A percentile compares a stretch with the other conserved stretches of the same genome.
These are phyloP conservation scores for Cercospora canescens DNA, from an alignment of 2,329 filamentous ascomycete species.

Conservation along the genomic window DNA sequence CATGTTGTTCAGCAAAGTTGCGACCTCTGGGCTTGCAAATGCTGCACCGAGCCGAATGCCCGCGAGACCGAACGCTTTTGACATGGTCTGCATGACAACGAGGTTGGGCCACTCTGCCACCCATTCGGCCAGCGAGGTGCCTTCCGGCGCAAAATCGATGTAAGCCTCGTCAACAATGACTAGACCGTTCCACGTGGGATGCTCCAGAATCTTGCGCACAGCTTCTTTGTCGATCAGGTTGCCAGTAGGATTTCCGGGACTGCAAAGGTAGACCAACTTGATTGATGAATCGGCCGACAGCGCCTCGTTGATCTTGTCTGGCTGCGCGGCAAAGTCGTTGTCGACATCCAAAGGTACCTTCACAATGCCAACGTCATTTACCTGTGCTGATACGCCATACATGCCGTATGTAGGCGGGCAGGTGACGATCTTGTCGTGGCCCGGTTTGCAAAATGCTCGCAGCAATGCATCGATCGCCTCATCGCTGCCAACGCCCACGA, in stretches of 20 bases:
- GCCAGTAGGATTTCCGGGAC: constrained; percentile 91
- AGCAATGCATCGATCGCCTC: constrained; percentile 95
- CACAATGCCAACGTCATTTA: constrained; percentile 86
- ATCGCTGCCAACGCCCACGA: constrained; percentile 93
- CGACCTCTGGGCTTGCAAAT: constrained; percentile 75
- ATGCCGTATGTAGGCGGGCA: constrained; percentile 98
- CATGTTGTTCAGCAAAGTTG: constrained; percentile 79
- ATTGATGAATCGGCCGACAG: constrained; percentile 67
- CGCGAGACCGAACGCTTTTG: constrained; percentile 93
- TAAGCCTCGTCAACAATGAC: constrained; percentile 96
- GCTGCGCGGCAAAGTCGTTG: constrained; percentile 72
- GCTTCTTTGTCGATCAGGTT: constrained; percentile 74
- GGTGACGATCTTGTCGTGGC: constrained; percentile 84
- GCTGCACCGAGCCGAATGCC: constrained; percentile 88
- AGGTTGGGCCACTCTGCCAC: constrained; percentile 91
- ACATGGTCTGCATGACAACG: constrained; percentile 97
- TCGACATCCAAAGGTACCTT: constrained; percentile 78
- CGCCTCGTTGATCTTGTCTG: constrained; percentile 64
- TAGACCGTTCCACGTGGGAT: constrained; percentile 92
- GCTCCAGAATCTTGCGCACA: constrained; percentile 71
- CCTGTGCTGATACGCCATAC: constrained; percentile 91
- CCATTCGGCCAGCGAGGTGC: constrained; percentile 84
- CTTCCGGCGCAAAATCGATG: constrained; percentile 84
- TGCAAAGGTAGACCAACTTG: constrained; percentile 91
- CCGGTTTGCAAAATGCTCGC: constrained; percentile 88